These are phyloP conservation scores for Rhexocercosporidium sp. DNA, from an alignment of 2,329 filamentous ascomycete species.

Conservation along the genomic window DNA sequence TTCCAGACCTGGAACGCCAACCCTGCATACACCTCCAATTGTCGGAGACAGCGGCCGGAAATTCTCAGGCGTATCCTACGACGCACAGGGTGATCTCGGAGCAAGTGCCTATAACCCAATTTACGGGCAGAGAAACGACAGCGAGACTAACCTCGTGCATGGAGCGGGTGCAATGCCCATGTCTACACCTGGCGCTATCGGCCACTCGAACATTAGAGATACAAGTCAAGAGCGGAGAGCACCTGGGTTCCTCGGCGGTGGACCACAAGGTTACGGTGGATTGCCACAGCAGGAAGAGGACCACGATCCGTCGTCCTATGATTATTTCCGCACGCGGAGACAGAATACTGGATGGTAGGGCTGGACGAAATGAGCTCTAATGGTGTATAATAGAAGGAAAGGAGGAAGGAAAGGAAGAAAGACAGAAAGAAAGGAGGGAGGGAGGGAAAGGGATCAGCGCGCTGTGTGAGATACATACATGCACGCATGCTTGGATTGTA, in stretches of 20 bases:
- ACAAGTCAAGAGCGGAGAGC: constrained; percentile 49
- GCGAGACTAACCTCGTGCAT: constrained; percentile 55
- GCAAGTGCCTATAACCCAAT: constrained; percentile 36
- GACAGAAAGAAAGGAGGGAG: too few species aligned
- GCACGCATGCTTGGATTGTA: neutral
- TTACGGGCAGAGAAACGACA: constrained; percentile 54
- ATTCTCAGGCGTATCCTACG: constrained; percentile 27
- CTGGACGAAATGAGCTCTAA: neutral
- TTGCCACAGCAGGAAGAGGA: constrained; percentile 55
- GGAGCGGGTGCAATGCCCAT: constrained; percentile 59
- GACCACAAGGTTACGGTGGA: constrained; percentile 63
- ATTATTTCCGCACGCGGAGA: constrained; percentile 40
- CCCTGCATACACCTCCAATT: neutral
- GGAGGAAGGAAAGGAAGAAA: too few species aligned
- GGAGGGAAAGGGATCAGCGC: neutral
- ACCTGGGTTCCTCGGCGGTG: constrained; percentile 60
- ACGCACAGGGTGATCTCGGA: constrained; percentile 1
- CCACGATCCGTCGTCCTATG: constrained; percentile 39
- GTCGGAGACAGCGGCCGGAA: constrained; percentile 11
- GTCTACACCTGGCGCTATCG: constrained; percentile 37
- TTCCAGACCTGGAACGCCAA: constrained; percentile 38
- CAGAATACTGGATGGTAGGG: constrained; percentile 25
- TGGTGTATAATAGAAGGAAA: neutral
- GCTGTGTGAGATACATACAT: neutral
- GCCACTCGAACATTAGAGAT: constrained; percentile 38